Evolutionary conservation across 2,329 filamentous ascomycete species (phyloP).

Genomic region (Monilinia aucupariae): DNA sequence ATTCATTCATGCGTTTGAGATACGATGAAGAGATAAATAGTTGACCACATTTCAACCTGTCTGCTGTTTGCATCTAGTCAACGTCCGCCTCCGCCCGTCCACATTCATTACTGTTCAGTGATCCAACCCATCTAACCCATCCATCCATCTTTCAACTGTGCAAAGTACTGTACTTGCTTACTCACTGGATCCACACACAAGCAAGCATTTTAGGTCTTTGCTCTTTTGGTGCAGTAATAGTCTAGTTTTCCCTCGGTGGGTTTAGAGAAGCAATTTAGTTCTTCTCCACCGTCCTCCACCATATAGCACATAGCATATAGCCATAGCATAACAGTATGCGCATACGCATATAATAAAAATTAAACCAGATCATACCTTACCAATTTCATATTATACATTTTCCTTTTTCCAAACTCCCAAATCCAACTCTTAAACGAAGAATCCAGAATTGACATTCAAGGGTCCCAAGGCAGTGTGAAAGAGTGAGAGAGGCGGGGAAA

Average conservation of each 20-base stretch:
- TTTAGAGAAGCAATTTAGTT: slow-evolving; percentile 11
- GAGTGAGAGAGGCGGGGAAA: background rate
- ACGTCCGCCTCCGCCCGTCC: no score
- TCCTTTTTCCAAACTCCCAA: background rate
- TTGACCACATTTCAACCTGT: no score
- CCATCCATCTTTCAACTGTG: background rate
- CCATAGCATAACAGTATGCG: background rate
- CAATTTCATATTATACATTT: background rate
- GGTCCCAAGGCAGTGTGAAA: background rate
- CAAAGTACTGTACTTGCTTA: no score
- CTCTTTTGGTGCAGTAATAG: background rate
- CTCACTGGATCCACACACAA: slow-evolving; percentile 7
- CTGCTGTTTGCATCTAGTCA: no score
- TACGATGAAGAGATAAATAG: no score
- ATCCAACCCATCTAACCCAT: background rate
- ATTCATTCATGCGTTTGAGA: no score
- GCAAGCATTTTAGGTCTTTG: slow-evolving; percentile 11
- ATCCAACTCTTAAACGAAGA: background rate
- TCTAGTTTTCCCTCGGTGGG: slow-evolving; percentile 1
- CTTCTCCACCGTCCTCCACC: slow-evolving; percentile 8
- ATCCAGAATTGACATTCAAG: background rate
- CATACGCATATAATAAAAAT: background rate
- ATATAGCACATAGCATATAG: background rate
- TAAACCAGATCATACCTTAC: background rate
- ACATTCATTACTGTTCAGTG: no score